phyloP scores from a whole-genome alignment of 1,284 basidiomycete species.

The Gomphus bonarii region DNA sequence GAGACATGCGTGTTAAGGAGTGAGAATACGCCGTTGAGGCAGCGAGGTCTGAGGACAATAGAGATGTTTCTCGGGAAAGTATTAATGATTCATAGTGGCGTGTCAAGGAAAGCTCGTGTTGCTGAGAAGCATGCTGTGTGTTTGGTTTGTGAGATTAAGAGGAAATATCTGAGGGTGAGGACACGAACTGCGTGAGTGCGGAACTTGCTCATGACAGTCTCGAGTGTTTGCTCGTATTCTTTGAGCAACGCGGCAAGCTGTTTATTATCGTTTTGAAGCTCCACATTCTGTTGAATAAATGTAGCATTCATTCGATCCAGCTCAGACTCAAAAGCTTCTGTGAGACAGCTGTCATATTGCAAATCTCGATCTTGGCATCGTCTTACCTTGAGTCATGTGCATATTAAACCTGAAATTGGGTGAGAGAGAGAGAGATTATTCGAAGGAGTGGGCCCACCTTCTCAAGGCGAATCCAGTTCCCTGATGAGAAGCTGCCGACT shows the following conservation, averaged over 20 bases:
- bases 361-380: neutral
- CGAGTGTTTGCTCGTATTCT: conserved; percentile 94
- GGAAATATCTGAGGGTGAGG: conserved; percentile 4
- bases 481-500: conserved; percentile 45
- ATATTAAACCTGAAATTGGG: conserved; percentile 64
- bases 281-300: conserved; percentile 80
- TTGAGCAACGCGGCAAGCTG: conserved; percentile 85
- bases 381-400: conserved; percentile 78
- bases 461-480: conserved; percentile 87
- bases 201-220: conserved; percentile 93
- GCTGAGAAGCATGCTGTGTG: conserved; percentile 81
- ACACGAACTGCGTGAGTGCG: conserved; percentile 78
- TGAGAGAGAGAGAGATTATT: neutral
- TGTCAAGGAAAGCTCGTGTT: conserved; percentile 84
- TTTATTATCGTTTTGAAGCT: conserved; percentile 89
- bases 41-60: conserved; percentile 50
- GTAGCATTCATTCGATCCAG: conserved; percentile 83
- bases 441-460: conserved; percentile 35
- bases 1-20: conserved; percentile 64
- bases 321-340: conserved; percentile 89
- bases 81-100: conserved; percentile 87
- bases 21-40: conserved; percentile 56
- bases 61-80: conserved; percentile 66
- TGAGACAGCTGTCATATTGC: conserved; percentile 6
- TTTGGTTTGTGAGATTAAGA: neutral